Conservation (phyloP, 257 asterid species). For the Nicotiana undulata region DNA sequence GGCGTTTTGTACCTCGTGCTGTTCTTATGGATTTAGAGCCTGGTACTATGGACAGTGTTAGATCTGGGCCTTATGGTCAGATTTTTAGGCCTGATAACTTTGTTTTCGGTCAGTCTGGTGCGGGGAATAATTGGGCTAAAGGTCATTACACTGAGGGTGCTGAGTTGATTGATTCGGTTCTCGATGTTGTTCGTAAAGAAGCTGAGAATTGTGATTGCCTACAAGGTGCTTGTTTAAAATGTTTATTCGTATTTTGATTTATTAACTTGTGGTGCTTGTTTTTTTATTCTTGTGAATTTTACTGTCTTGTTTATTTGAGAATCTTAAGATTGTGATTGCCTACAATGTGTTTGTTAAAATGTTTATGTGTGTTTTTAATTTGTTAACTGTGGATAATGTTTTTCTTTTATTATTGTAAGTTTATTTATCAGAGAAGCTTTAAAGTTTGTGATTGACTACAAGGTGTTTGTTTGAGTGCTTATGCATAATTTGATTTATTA, state of each 20-base stretch:
- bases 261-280: neutral
- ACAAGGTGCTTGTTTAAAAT: conserved; percentile 17
- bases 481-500: too few relatives aligned
- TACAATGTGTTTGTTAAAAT: neutral
- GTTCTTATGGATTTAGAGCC: conserved; percentile 50
- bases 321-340: neutral
- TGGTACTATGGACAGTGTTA: conserved; percentile 44
- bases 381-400: neutral
- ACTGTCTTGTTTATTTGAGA: neutral
- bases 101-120: conserved; percentile 34
- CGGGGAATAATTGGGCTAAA: conserved; percentile 24
- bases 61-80: conserved; percentile 34
- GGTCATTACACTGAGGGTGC: conserved; percentile 47
- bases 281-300: neutral
- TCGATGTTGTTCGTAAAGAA: conserved; percentile 41
- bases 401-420: too few relatives aligned
- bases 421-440: too few relatives aligned
- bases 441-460: too few relatives aligned
- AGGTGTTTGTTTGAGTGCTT: too few relatives aligned
- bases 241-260: neutral
- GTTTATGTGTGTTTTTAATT: neutral
- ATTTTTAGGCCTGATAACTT: conserved; percentile 36
- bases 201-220: conserved; percentile 43
- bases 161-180: conserved; percentile 42
- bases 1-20: conserved; percentile 37